Evolutionary conservation across 352 stramenopile species (phyloP), one percentile per base, ranked within the genome.

Genomic region (Phytophthora nicotianae): DNA sequence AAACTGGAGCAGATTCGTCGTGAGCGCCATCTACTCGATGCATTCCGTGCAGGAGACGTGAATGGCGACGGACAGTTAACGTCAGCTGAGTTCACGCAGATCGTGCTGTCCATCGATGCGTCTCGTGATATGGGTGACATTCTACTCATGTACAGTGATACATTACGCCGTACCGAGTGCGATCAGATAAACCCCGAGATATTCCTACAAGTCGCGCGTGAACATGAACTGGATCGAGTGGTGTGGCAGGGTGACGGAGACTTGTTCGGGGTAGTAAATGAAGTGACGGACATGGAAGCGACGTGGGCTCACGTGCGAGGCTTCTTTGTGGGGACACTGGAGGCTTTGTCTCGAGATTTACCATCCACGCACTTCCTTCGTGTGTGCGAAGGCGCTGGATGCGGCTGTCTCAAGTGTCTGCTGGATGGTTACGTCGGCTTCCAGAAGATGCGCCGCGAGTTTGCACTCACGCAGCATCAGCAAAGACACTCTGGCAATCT

Each of bases 141-240:
- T 29, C 46, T 95, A 24, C 67, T 91, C 27, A 91, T 95, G 81
- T 93, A 91, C 69, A 90, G 79, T 54, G 86, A 95, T 45, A 91
- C 86, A 6, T 40, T 95, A 41, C 77, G 82, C 1, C 78, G 84
- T 32, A 91, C 82, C 32, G 37, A 84, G 33, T 86, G 72, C 40
- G 76, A 87, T 14, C 62, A 74, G 14, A 77, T 92, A 33, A 69
- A 86, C 56, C 32, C 80, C 1, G 68, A 90, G 7, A 69, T 84
- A 6, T 93, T 95, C 45, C 53, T 93, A 13, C 77, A 89, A 51
- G 82, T 95, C 17, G 86, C 86, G 8, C 83, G 84, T 24, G 83
- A 93, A 32, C 75, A 95, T 63, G 86, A 91, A 14, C 66, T 95
- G 0, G 83, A 92, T 43, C 75, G 79, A 5, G 78, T 77, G 0